A percentile compares a stretch with the other conserved stretches of the same genome.
Evolutionary conservation across 2,329 filamentous ascomycete species (phyloP).

Genomic region (Botrytis tulipae): DNA sequence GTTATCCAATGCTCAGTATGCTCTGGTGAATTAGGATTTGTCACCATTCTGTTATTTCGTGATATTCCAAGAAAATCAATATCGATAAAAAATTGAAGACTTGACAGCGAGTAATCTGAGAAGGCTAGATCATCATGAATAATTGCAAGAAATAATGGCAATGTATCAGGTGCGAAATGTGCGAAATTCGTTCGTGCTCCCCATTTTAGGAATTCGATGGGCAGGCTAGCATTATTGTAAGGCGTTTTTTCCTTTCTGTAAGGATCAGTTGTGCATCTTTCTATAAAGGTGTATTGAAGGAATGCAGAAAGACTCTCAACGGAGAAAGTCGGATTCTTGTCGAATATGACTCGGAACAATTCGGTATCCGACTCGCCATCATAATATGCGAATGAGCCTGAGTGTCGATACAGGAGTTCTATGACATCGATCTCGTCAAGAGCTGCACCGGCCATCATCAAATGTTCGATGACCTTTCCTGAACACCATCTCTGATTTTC

Average conservation of each 20-base stretch:
- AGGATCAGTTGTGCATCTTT: too few species aligned
- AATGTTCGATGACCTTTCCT: background rate
- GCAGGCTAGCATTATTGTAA: background rate
- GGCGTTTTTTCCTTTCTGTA: too few species aligned
- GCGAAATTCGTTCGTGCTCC: background rate
- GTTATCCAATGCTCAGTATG: background rate
- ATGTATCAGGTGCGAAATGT: background rate
- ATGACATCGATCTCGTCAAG: background rate
- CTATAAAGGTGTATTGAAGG: rapidly evolving
- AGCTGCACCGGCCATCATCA: background rate
- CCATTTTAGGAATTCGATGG: background rate
- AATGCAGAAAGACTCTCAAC: background rate
- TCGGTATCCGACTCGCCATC: background rate
- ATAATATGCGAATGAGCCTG: rapidly evolving
- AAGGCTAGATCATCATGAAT: background rate
- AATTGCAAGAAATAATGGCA: background rate
- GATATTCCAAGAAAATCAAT: background rate
- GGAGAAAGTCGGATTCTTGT: background rate
- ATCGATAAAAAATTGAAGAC: background rate
- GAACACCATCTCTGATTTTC: too few species aligned
- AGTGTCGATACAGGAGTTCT: background rate
- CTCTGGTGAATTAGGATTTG: rapidly evolving
- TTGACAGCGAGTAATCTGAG: rapidly evolving
- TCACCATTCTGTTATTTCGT: background rate
- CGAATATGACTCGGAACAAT: background rate